Conservation (phyloP, 176 grass and related monocot species). For the Cenchrus purpureus region DNA sequence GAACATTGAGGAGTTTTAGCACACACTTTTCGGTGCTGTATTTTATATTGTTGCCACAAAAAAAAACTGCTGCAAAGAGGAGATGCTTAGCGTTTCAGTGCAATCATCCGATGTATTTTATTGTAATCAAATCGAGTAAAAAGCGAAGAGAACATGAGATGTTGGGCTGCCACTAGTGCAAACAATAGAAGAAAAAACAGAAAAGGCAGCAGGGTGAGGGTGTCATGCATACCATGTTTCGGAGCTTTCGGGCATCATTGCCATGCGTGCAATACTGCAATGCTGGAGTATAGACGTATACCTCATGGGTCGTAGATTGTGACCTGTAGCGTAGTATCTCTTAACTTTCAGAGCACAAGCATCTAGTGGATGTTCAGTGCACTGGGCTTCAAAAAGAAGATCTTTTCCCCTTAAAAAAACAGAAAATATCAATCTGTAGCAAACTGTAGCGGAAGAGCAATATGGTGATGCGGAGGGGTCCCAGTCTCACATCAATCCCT, state of each 20-base stretch:
- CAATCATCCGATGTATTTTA: slow-evolving; percentile 38
- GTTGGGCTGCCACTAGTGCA: slow-evolving; percentile 48
- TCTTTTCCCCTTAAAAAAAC: not conserved
- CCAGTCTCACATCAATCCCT: slow-evolving; percentile 4
- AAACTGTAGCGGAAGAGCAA: slow-evolving; percentile 18
- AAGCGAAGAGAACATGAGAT: slow-evolving; percentile 54
- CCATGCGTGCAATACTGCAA: slow-evolving; percentile 36
- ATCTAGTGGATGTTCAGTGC: slow-evolving; percentile 46
- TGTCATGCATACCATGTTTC: slow-evolving; percentile 54
- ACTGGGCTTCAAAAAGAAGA: slow-evolving; percentile 25
- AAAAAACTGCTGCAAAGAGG: slow-evolving; percentile 24
- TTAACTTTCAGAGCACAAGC: not conserved
- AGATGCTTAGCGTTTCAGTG: slow-evolving; percentile 17
- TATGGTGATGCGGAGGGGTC: not conserved
- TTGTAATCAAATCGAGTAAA: slow-evolving; percentile 35
- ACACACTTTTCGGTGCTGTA: slow-evolving; percentile 34
- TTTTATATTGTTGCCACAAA: slow-evolving; percentile 23
- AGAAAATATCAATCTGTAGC: slow-evolving; percentile 2
- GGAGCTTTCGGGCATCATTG: slow-evolving; percentile 60
- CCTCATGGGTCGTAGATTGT: slow-evolving; percentile 31
- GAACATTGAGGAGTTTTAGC: slow-evolving; percentile 31
- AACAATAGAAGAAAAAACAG: slow-evolving; percentile 15
- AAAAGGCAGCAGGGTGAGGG: slow-evolving; percentile 46
- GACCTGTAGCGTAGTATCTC: slow-evolving; percentile 14
- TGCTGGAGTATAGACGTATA: slow-evolving; percentile 37